Evolutionary conservation across 441 rosid species (phyloP).

Genomic region (Sinapis alba): DNA sequence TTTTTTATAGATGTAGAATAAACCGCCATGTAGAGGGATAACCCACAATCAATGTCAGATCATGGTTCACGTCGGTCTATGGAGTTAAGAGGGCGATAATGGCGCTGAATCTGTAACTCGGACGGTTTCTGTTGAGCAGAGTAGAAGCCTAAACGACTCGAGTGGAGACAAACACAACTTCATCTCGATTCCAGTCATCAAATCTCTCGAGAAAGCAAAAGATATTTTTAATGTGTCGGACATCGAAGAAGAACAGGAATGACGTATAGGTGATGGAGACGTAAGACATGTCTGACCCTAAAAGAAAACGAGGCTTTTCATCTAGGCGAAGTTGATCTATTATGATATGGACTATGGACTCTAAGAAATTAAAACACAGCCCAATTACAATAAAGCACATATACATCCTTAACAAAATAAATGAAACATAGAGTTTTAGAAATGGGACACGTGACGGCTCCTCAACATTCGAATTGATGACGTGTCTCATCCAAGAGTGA

Average conservation of each 20-base stretch:
- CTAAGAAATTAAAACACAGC: too few species aligned
- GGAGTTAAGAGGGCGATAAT: background rate
- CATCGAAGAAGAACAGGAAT: background rate
- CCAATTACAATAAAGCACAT: too few species aligned
- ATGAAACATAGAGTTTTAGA: too few species aligned
- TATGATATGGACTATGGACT: too few species aligned
- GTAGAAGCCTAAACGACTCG: background rate
- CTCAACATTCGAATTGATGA: too few species aligned
- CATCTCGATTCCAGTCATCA: background rate
- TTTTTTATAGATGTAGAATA: background rate
- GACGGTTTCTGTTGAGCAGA: background rate
- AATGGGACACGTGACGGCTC: too few species aligned
- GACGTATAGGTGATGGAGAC: background rate
- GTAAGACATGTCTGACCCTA: background rate
- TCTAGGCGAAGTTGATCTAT: background rate
- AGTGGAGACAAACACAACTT: background rate
- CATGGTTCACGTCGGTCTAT: background rate
- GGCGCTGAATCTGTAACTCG: background rate
- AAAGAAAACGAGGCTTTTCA: background rate
- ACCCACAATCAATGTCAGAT: background rate
- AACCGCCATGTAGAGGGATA: background rate
- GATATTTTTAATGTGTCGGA: background rate
- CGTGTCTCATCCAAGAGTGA: too few species aligned
- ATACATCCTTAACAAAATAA: too few species aligned
- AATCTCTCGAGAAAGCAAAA: background rate